Percentiles rank a stretch among this genome's conserved stretches.
Conservation (phyloP, 2,329 filamentous ascomycete species). For the Teratosphaeria gauchensis region DNA sequence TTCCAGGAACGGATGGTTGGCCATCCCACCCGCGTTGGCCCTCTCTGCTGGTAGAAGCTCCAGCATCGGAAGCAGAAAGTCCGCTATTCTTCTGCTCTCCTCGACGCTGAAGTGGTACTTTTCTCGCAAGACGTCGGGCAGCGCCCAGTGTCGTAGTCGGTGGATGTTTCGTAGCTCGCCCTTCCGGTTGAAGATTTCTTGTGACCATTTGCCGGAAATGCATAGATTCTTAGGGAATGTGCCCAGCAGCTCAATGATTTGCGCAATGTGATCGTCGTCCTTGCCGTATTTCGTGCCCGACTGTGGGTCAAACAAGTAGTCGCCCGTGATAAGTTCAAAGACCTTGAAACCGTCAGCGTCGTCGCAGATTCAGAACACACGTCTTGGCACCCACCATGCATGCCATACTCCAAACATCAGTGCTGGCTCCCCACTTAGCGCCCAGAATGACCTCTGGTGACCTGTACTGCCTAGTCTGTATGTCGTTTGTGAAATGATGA, state of each 20-base stretch:
- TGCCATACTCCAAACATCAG: constrained; percentile 99
- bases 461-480: constrained; percentile 93
- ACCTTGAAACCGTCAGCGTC: constrained; percentile 48
- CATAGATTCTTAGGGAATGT: constrained; percentile 88
- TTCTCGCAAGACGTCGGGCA: constrained; percentile 84
- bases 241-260: constrained; percentile 94
- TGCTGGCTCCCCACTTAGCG: constrained; percentile 97
- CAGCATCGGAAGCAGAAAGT: constrained; percentile 84
- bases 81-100: constrained; percentile 66
- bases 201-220: constrained; percentile 89
- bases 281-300: constrained; percentile 98
- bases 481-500: constrained; percentile 98
- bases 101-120: constrained; percentile 92
- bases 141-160: constrained; percentile 86
- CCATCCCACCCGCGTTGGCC: constrained; percentile 94
- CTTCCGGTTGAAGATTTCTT: constrained; percentile 97
- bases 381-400: constrained; percentile 66
- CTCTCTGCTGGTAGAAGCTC: constrained; percentile 79
- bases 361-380: background rate
- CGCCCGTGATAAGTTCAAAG: constrained; percentile 94
- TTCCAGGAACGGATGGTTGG: constrained; percentile 69
- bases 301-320: constrained; percentile 97
- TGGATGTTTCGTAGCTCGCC: constrained; percentile 97
- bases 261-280: constrained; percentile 97
- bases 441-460: constrained; percentile 96